A percentile compares a stretch with the other conserved stretches of the same genome.
phyloP scores from a whole-genome alignment of 129 eudicot genomes.

The Rutidosis leptorrhynchoides region DNA sequence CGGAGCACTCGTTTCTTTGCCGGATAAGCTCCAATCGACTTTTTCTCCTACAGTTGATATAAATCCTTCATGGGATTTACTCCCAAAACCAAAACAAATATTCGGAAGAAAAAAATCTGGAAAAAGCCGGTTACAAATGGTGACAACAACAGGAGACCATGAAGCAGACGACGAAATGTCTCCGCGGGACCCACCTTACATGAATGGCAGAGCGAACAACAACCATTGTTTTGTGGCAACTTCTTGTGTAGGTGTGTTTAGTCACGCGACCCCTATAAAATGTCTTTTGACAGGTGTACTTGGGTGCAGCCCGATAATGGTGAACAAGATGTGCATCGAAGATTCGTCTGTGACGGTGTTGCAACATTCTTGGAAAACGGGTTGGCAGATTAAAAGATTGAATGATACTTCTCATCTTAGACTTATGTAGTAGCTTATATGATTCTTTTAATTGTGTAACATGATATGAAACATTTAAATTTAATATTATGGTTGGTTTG shows the following conservation, averaged over 20 bases:
- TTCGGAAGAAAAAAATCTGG: constrained; percentile 71
- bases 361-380: constrained; percentile 85
- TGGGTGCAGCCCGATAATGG: constrained; percentile 79
- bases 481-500: constrained; percentile 29
- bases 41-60: constrained; percentile 76
- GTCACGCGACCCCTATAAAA: constrained; percentile 77
- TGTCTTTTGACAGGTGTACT: constrained; percentile 82
- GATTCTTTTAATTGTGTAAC: constrained; percentile 59
- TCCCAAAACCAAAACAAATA: constrained; percentile 62
- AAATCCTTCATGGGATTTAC: constrained; percentile 63
- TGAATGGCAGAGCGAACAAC: constrained; percentile 39
- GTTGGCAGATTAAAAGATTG: constrained; percentile 89
- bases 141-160: constrained; percentile 67
- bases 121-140: constrained; percentile 90
- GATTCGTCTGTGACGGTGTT: constrained; percentile 90
- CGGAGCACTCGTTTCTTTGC: constrained; percentile 53
- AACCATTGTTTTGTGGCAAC: constrained; percentile 28
- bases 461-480: constrained; percentile 30
- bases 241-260: constrained; percentile 69
- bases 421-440: constrained; percentile 70
- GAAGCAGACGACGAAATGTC: constrained; percentile 90
- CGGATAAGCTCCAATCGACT: constrained; percentile 66
- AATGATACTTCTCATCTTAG: constrained; percentile 87
- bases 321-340: constrained; percentile 71
- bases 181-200: constrained; percentile 56